Percentiles rank a stretch among this genome's conserved stretches.
Conservation (phyloP, 306 rosid genomes). For the Glycine latifolia region DNA sequence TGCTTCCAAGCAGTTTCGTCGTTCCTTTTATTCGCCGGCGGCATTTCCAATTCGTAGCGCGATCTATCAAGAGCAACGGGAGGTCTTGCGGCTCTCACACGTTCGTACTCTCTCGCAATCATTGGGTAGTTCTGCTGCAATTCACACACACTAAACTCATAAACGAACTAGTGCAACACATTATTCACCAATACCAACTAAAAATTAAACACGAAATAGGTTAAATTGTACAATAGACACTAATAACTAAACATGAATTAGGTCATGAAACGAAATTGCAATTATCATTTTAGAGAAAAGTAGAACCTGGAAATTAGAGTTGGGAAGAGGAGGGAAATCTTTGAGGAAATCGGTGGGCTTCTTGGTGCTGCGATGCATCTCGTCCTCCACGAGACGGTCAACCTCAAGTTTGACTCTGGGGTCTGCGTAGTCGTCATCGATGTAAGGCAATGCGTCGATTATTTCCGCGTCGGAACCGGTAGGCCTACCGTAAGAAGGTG, state of each 20-base stretch:
- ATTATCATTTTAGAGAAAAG: too few relatives aligned
- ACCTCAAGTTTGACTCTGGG: constrained; percentile 81
- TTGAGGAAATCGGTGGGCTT: constrained; percentile 91
- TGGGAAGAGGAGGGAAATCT: constrained; percentile 87
- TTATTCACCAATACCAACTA: too few relatives aligned
- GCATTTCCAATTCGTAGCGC: constrained; percentile 71
- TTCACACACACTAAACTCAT: constrained; percentile 4
- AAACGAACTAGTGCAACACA: background rate
- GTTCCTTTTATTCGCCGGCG: constrained; percentile 63
- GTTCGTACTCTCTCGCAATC: constrained; percentile 91
- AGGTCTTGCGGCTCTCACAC: constrained; percentile 90
- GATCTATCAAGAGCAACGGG: constrained; percentile 78
- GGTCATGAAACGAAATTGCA: too few relatives aligned
- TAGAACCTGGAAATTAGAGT: constrained; percentile 67
- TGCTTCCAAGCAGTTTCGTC: constrained; percentile 94
- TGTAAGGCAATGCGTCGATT: constrained; percentile 92
- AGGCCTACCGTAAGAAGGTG: constrained; percentile 62
- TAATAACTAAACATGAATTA: too few relatives aligned
- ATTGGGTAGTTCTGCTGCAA: constrained; percentile 75
- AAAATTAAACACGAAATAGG: too few relatives aligned
- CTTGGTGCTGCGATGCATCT: constrained; percentile 89
- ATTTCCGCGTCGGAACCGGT: constrained; percentile 63
- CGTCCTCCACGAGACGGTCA: constrained; percentile 87
- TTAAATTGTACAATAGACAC: too few relatives aligned
- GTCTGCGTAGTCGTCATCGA: constrained; percentile 85